Conservation (phyloP, 2,329 filamentous ascomycete species). For the Curvularia sp. region DNA sequence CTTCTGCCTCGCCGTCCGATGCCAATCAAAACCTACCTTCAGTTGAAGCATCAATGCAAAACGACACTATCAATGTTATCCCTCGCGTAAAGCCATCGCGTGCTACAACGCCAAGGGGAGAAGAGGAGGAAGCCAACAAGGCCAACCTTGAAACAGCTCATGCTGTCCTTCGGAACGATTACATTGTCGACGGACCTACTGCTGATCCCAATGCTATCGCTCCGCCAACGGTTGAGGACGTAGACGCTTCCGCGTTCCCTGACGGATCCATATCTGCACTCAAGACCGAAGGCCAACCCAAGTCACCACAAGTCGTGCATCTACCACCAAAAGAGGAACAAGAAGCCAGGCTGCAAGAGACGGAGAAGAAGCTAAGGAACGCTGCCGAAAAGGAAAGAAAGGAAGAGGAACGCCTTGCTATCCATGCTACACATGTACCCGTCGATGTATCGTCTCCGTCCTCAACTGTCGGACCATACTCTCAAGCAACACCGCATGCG, state of each 20-base stretch:
- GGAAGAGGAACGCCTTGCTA: constrained; percentile 47
- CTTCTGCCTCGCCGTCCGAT: constrained; percentile 47
- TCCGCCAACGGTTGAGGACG: constrained; percentile 47
- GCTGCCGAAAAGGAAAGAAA: constrained; percentile 48
- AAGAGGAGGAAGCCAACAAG: constrained; percentile 28
- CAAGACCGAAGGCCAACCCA: constrained; percentile 23
- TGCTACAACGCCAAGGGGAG: constrained; percentile 14
- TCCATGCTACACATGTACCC: constrained; percentile 33
- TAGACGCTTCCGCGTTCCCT: constrained; percentile 6
- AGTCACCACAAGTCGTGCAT: constrained; percentile 52
- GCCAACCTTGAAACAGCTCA: constrained; percentile 13
- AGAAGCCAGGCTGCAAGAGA: constrained; percentile 56
- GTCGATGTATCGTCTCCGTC: constrained; percentile 59
- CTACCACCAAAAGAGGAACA: constrained; percentile 60
- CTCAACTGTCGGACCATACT: constrained; percentile 74
- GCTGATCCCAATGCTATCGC: constrained; percentile 34
- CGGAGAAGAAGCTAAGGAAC: constrained; percentile 50
- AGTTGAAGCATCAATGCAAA: constrained; percentile 25
- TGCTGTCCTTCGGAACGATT: constrained; percentile 21
- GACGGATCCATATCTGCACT: constrained; percentile 8
- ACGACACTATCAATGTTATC: constrained; percentile 22
- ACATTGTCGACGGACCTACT: constrained; percentile 26
- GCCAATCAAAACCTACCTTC: constrained; percentile 33
- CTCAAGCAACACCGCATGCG: constrained; percentile 73
- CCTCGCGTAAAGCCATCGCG: constrained; percentile 20